Conservation (phyloP, 2,329 filamentous ascomycete species). For the Eutypella sp. region DNA sequence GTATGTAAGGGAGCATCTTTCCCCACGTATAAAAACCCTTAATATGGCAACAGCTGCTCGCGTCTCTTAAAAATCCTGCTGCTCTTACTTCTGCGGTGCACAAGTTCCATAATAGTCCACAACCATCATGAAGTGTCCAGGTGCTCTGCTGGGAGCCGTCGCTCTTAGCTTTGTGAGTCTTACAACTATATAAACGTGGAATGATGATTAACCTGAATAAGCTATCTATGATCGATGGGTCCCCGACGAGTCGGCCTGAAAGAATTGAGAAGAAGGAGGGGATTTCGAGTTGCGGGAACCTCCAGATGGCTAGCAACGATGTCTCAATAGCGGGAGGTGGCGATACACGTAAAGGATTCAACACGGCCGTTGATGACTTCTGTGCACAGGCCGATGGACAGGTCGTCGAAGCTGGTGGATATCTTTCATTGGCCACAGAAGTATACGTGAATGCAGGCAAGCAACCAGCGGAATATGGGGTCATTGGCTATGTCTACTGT, state of each 20-base stretch:
- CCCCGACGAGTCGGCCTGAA: neutral
- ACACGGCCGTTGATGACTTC: slow-evolving; percentile 21
- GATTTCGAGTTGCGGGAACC: slow-evolving; percentile 21
- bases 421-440: slow-evolving; percentile 25
- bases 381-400: slow-evolving; percentile 17
- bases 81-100: no score
- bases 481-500: slow-evolving; percentile 27
- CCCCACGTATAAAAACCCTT: no score
- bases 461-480: slow-evolving; percentile 18
- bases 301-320: slow-evolving; percentile 23
- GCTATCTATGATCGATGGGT: neutral
- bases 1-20: no score
- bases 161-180: neutral
- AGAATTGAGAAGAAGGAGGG: slow-evolving; percentile 8
- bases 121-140: neutral
- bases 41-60: no score
- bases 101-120: neutral
- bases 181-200: neutral
- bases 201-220: no score
- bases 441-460: slow-evolving; percentile 21
- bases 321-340: slow-evolving; percentile 20
- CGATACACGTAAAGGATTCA: slow-evolving; percentile 21
- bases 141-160: neutral
- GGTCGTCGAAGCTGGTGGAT: slow-evolving; percentile 16
- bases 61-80: no score